phyloP scores from a whole-genome alignment of 768 basidiomycete genomes.

The Agrocybe chaxingu region DNA sequence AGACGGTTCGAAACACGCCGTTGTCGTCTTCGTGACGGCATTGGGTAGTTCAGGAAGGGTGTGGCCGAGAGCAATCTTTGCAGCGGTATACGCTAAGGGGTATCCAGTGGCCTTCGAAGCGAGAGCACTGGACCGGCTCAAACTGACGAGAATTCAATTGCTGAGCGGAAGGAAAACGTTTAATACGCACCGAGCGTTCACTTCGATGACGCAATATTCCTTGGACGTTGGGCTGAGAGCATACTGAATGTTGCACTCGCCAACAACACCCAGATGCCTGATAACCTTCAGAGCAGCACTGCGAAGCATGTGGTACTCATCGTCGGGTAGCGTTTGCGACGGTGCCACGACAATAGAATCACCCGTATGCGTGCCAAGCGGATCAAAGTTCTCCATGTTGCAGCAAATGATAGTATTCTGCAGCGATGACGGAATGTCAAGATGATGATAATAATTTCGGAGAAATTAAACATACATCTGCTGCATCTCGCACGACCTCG shows the following conservation, averaged over 20 bases:
- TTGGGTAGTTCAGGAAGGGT: constrained; percentile 98
- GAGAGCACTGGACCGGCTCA: constrained; percentile 58
- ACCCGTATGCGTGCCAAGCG: constrained; percentile 97
- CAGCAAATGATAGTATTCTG: constrained; percentile 99
- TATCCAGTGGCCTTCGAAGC: constrained; percentile 99
- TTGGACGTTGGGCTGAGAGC: constrained; percentile 89
- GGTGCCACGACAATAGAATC: constrained; percentile 99
- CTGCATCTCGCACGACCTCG: constrained; percentile 96
- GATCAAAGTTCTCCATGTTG: constrained; percentile 99
- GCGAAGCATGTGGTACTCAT: constrained; percentile 98
- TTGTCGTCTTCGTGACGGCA: constrained; percentile 98
- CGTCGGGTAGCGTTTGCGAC: constrained; percentile 95
- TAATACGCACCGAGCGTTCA: constrained; percentile 79
- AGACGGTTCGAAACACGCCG: constrained; percentile 98
- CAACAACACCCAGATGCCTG: constrained; percentile 87
- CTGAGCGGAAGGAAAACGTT: neutral
- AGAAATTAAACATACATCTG: constrained; percentile 65
- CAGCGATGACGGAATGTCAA: constrained; percentile 11
- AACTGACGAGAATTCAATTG: neutral
- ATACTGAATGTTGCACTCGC: constrained; percentile 98
- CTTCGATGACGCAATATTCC: constrained; percentile 98
- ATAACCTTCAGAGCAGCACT: constrained; percentile 96
- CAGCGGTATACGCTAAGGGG: constrained; percentile 97
- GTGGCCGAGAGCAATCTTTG: constrained; percentile 96
- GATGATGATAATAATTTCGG: neutral